phyloP scores from a whole-genome alignment of 371 early-diverging fungal species.

The Mucor circinelloides region DNA sequence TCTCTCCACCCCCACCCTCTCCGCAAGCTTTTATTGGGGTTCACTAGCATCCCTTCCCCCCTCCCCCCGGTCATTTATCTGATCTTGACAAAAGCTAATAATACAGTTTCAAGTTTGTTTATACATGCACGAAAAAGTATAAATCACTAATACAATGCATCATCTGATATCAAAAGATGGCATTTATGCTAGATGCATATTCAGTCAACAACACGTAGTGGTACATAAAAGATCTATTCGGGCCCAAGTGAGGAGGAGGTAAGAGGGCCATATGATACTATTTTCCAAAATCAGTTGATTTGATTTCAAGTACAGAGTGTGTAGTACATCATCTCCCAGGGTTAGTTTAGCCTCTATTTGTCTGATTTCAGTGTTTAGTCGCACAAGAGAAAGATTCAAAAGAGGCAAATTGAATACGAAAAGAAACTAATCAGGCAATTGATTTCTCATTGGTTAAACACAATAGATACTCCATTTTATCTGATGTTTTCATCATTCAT shows the following conservation, averaged over 20 bases:
- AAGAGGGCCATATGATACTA: not conserved
- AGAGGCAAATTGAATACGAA: not conserved
- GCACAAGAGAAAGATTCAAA: not conserved
- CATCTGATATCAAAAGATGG: not conserved
- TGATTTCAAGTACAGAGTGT: not conserved
- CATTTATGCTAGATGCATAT: not conserved
- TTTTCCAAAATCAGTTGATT: slow-evolving; percentile 7
- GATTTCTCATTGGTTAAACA: not conserved
- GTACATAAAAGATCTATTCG: not conserved
- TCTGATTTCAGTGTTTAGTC: not conserved
- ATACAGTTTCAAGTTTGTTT: not conserved
- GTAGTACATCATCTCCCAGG: not conserved
- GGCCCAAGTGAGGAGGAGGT: not conserved
- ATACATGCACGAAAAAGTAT: not conserved
- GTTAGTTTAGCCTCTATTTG: not conserved
- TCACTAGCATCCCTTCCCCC: not conserved
- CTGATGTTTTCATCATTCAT: not conserved
- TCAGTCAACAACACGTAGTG: not conserved
- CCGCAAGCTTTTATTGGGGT: not conserved
- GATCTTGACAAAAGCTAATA: not conserved
- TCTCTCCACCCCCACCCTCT: too few species aligned
- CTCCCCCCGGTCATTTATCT: not conserved
- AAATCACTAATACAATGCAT: not conserved
- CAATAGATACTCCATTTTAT: not conserved
- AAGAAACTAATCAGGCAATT: not conserved